These are phyloP conservation scores for Fusarium heterosporum DNA, from an alignment of 2,329 filamentous ascomycete species.

Conservation along the genomic window DNA sequence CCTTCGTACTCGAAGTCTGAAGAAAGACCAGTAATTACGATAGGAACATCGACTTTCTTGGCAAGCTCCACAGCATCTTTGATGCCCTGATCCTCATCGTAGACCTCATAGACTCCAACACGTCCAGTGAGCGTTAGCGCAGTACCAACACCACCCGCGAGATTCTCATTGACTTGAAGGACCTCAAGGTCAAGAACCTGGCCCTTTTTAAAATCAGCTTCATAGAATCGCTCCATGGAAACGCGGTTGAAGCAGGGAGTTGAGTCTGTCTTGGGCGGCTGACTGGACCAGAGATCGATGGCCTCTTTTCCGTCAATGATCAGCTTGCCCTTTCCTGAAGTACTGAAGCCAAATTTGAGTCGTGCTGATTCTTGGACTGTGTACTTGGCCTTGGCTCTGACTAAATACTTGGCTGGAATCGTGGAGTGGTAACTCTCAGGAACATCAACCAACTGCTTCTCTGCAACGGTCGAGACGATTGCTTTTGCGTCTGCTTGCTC, in stretches of 20 bases:
- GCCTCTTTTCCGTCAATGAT: conserved; percentile 50
- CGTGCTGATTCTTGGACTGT: conserved; percentile 1
- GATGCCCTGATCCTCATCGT: conserved; percentile 48
- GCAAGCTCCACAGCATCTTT: conserved; percentile 47
- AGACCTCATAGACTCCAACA: conserved; percentile 34
- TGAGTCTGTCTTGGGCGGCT: conserved; percentile 49
- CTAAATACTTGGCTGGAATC: conserved; percentile 34
- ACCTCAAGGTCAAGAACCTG: conserved; percentile 32
- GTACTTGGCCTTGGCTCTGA: conserved; percentile 25
- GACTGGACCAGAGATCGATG: conserved; percentile 50
- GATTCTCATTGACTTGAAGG: conserved; percentile 38
- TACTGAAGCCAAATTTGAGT: conserved; percentile 50
- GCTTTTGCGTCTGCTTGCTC: not conserved
- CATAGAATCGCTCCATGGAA: conserved; percentile 37
- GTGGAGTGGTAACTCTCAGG: conserved; percentile 32
- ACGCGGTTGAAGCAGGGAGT: conserved; percentile 51
- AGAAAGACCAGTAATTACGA: conserved; percentile 67
- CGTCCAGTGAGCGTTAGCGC: conserved; percentile 37
- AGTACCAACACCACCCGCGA: conserved; percentile 39
- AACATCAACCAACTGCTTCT: conserved; percentile 38
- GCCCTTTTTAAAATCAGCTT: conserved; percentile 10
- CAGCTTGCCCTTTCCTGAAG: conserved; percentile 52
- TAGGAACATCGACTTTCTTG: conserved; percentile 64
- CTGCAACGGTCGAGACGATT: conserved; percentile 13
- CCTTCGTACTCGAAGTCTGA: conserved; percentile 59